A percentile compares a stretch with the other conserved stretches of the same genome.
phyloP scores from a whole-genome alignment of 306 rosid species.

The Fagus sylvatica region DNA sequence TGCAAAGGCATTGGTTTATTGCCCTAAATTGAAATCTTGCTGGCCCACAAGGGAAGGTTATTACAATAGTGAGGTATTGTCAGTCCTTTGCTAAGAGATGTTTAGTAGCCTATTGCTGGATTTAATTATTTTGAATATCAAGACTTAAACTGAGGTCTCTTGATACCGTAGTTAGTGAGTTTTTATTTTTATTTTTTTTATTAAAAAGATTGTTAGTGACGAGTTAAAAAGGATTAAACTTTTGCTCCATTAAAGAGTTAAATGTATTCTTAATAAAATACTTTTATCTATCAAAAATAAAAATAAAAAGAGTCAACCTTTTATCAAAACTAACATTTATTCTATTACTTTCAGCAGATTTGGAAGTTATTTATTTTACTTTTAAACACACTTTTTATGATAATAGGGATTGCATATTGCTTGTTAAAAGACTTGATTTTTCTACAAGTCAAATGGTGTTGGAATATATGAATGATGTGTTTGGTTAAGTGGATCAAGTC shows the following conservation, averaged over 20 bases:
- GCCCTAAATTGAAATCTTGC: not conserved
- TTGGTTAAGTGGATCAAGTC: too few species aligned
- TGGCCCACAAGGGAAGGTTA: not conserved
- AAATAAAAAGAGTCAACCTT: not conserved
- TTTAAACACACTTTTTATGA: not conserved
- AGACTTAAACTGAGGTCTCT: not conserved
- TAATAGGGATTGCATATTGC: not conserved
- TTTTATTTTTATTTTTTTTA: too few species aligned
- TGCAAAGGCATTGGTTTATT: not conserved
- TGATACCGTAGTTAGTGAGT: not conserved
- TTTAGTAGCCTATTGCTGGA: not conserved
- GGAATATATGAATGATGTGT: too few species aligned
- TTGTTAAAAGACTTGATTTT: too few species aligned
- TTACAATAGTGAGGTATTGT: constrained; percentile 2
- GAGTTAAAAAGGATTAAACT: not conserved
- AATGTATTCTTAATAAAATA: too few species aligned
- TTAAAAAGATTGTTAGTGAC: not conserved
- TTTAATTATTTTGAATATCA: not conserved
- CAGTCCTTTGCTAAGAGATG: not conserved
- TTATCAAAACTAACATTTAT: not conserved
- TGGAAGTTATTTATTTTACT: not conserved
- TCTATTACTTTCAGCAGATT: not conserved
- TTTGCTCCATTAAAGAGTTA: not conserved
- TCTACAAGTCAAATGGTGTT: too few species aligned
- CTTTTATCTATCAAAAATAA: too few species aligned